Base-by-base conservation (phyloP, 192 early-diverging fungal genomes). In the Entomortierella parvispora region DNA sequence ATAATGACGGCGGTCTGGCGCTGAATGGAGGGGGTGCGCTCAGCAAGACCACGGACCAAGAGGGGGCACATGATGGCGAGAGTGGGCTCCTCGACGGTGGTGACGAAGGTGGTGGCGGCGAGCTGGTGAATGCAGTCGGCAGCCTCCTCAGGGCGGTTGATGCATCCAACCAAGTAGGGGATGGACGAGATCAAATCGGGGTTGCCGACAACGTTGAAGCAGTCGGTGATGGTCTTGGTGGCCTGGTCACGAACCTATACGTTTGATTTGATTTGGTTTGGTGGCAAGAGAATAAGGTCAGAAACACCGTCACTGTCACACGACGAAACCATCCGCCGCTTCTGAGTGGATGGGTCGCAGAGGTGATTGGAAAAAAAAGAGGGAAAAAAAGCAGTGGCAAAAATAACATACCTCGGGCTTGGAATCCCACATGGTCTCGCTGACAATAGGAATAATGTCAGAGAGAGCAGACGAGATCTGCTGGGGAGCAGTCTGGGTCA, bases 61-160 rank as follows among this genome's bases (percentile, higher is more conserved):
- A 91, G 78, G 55, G 92, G 92, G 49, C 89, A 87, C 90, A 94
- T 92, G 81, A 94, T 90, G 80, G 90, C 86, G 52, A 94, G 86
- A 48, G 91, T 92, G 58, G 90, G 88, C 50, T 88, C 85, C 72
- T 92, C 86, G 68, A 92, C 89, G 68, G 89, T 85, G 58, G 87
- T 85, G 82, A 94, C 91, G 78, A 94, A 93, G 61, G 91, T 94
- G 65, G 90, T 93, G 61, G 89, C 88, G 70, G 89, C 90, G 56
- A 94, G 85, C 83, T 89, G n/a, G n/a, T n/a, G n/a, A n/a, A n/a
- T n/a, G n/a, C n/a, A n/a, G n/a, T n/a, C n/a, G n/a, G n/a, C n/a
- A 44, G 93, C 93, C 69, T 92, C 87, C 74, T 93, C 88, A 47
- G 93, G 93, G 61, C 87, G 80, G 70, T 91, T 89, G 82, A 93